A percentile compares a stretch with the other conserved stretches of the same genome.
These are phyloP conservation scores for Aureobasidium leucospermi DNA, from an alignment of 2,329 filamentous ascomycete species.

Conservation along the genomic window DNA sequence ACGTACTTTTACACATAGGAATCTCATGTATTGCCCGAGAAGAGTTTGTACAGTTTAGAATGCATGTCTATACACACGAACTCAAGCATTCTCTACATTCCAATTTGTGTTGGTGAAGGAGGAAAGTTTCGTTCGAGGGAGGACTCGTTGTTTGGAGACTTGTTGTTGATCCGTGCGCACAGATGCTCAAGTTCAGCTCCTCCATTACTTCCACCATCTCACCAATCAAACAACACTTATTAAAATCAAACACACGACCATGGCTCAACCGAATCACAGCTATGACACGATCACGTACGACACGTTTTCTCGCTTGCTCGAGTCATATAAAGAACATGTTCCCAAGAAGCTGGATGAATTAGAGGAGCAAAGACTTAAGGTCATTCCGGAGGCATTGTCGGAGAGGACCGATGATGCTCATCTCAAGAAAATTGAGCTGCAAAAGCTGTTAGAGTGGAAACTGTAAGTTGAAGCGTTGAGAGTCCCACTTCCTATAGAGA, in stretches of 20 bases:
- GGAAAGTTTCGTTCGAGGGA: not conserved
- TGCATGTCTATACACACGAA: no score
- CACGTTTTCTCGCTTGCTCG: constrained; percentile 21
- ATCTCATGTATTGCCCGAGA: no score
- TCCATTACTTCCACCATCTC: not conserved
- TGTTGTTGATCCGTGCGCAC: constrained; percentile 9
- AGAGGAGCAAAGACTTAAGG: constrained; percentile 53
- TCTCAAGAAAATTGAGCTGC: constrained; percentile 53
- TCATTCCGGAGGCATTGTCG: constrained; percentile 44
- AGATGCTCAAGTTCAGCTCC: not conserved
- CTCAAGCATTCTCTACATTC: no score
- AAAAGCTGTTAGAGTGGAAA: constrained; percentile 62
- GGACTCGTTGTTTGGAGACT: not conserved
- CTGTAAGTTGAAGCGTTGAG: constrained; percentile 43
- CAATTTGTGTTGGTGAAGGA: not conserved
- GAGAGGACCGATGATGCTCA: constrained; percentile 26
- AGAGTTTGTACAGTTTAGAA: no score
- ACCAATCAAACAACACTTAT: not conserved
- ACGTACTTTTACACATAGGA: no score
- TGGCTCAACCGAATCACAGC: not conserved
- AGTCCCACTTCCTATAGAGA: not conserved
- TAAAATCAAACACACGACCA: not conserved
- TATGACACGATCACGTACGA: constrained; percentile 20
- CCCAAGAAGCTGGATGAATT: constrained; percentile 44
- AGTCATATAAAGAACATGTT: constrained; percentile 21